Evolutionary conservation across 768 basidiomycete species (phyloP), one percentile per base, ranked within the genome.

Genomic region (Dendrothele bispora): DNA sequence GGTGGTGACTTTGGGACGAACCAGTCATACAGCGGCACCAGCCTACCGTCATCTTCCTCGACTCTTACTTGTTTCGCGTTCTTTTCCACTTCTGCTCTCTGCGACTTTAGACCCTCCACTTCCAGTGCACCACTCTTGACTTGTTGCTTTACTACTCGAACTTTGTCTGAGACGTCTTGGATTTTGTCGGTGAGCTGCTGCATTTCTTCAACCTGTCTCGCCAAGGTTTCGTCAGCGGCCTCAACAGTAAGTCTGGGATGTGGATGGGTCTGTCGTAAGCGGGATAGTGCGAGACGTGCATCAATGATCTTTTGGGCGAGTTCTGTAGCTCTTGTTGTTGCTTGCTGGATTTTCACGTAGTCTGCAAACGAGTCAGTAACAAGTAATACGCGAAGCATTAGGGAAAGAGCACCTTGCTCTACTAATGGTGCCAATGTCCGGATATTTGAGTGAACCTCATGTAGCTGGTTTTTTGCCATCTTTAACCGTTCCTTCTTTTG

Each of bases 261-360:
- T 0, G 90, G 88, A 55, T 95, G 83, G 2, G 84, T 79, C 54
- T 92, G 86, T 17, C 89, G 82, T 15, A 95, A 80, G 2, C 92
- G 81, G 6, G 86, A 84, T 29, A 95, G 74, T 1, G 86, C 79
- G 4, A 93, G 78, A 28, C 88, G 84, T 28, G 91, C 82, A 59
- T 94, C 91, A 50, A 91, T 78, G 55, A 95, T 91, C 61, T 88
- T 78, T 48, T 88, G 80, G 1, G 86, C 79, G 1, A 91, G 77
- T 2, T 72, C 52, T 18, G 81, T 69, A 2, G 85, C 83, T 51
- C 80, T 77, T 20, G 69, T 66, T 0, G 81, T 76, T 7, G 78
- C 63, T 2, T 70, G 63, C 35, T 78, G 80, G 0, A 83, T 77
- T 52, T 75, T 78, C 32, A 69, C 63, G 56, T 84, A 87, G 50